Base-by-base conservation (phyloP, 768 basidiomycete genomes). In the Symmetrospora coprosmae region DNA sequence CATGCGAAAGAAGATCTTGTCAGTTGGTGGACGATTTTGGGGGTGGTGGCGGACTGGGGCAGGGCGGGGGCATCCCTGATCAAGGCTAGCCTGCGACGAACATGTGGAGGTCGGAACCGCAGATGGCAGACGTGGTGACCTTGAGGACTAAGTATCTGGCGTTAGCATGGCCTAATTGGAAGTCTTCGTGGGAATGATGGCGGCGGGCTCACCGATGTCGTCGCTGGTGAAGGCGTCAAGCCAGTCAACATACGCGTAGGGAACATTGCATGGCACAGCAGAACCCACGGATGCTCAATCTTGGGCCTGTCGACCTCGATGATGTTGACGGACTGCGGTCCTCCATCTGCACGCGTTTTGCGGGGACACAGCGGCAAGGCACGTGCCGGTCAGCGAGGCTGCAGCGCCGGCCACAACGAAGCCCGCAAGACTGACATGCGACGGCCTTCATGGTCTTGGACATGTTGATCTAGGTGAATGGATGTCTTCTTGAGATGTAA, bases 71-170 rank as follows among this genome's bases (percentile, higher is more conserved):
- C 50, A 39, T 6, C 30, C 16, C 28, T 14, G 6, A n/a, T 52
- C 17, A 38, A 67, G 33, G 0, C 67, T n/a, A n/a, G n/a, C n/a
- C n/a, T n/a, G n/a, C 67, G 2, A 66, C 70, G 50, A 62, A 61
- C 35, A 66, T 30, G n/a, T 69, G 72, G 5, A 21, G 64, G 53
- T 62, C 69, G 34, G 49, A 71, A 66, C 66, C 72, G 68, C 60
- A 66, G 34, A 65, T 65, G 17, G 61, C 49, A 25, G 61, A 41
- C 4, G 64, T 65, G 21, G 64, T 65, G n/a, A 65, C 61, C 25
- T 63, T 53, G 35, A 65, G 50, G 45, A 65, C 50, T 51, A 33
- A 4, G 4, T n/a, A n/a, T n/a, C n/a, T n/a, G n/a, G n/a, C n/a
- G n/a, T n/a, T n/a, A n/a, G n/a, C n/a, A n/a, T n/a, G n/a, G n/a